A percentile compares a stretch with the other conserved stretches of the same genome.
phyloP scores from a whole-genome alignment of 2,329 filamentous ascomycete species.

The Dendryphion nanum region DNA sequence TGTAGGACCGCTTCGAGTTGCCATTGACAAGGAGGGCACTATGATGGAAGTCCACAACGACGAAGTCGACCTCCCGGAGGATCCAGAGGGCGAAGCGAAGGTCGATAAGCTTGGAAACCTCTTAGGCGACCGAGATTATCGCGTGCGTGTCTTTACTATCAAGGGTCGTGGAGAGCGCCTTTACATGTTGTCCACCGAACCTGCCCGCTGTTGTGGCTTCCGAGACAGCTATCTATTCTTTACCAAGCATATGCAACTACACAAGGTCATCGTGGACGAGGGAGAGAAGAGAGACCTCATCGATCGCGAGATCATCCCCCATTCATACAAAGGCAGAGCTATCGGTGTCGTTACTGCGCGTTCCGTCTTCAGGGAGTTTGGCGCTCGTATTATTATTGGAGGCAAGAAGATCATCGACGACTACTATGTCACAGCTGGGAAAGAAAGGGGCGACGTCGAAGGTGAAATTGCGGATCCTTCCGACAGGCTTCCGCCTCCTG shows the following conservation, averaged over 20 bases:
- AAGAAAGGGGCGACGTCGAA: conserved; percentile 75
- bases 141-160: conserved; percentile 93
- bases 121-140: conserved; percentile 82
- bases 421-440: conserved; percentile 76
- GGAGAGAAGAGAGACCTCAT: conserved; percentile 98
- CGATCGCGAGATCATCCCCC: conserved; percentile 89
- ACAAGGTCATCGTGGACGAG: conserved; percentile 97
- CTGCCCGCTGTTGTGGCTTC: conserved; percentile 94
- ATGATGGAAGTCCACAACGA: conserved; percentile 88
- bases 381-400: conserved; percentile 88
- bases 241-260: conserved; percentile 92
- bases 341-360: conserved; percentile 96
- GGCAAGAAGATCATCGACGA: conserved; percentile 85
- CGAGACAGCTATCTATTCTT: conserved; percentile 98
- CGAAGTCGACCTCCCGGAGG: conserved; percentile 84
- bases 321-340: conserved; percentile 96
- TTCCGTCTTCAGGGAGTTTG: conserved; percentile 96
- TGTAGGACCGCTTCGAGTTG: conserved; percentile 75
- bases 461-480: conserved; percentile 86
- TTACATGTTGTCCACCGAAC: conserved; percentile 98
- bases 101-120: conserved; percentile 87
- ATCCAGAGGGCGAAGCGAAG: conserved; percentile 86
- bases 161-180: conserved; percentile 77
- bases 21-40: conserved; percentile 91
- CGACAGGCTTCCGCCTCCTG: conserved; percentile 71